Evolutionary conservation across 2,329 filamentous ascomycete species (phyloP).

Genomic region (Paraconiothyrium sp.): DNA sequence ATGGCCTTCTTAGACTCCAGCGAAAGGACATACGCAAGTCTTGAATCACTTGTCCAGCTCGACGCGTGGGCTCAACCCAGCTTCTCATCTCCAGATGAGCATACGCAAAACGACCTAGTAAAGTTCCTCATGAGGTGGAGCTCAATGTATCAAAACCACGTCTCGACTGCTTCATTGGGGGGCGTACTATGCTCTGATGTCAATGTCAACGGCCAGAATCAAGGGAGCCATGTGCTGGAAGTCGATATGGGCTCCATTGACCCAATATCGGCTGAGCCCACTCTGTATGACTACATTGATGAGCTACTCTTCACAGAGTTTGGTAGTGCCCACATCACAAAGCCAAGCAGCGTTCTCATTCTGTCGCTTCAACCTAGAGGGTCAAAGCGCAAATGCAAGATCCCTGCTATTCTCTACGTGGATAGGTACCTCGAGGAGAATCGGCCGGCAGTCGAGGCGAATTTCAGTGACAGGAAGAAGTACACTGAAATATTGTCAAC

Average conservation of each 20-base stretch:
- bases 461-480: conserved; percentile 54
- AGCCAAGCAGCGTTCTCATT: conserved; percentile 63
- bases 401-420: conserved; percentile 65
- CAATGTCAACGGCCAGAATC: conserved; percentile 36
- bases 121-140: conserved; percentile 63
- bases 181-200: conserved; percentile 57
- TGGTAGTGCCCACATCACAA: conserved; percentile 39
- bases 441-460: conserved; percentile 56
- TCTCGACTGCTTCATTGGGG: conserved; percentile 53
- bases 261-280: conserved; percentile 40
- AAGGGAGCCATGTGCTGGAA: conserved; percentile 43
- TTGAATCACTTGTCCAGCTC: conserved; percentile 59
- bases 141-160: conserved; percentile 54
- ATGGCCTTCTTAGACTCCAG: conserved; percentile 69
- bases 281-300: conserved; percentile 65
- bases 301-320: conserved; percentile 54
- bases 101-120: conserved; percentile 47
- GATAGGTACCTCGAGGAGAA: conserved; percentile 68
- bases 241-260: conserved; percentile 30
- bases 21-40: conserved; percentile 67
- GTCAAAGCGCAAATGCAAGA: conserved; percentile 55
- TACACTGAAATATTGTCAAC: conserved; percentile 39
- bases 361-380: conserved; percentile 50
- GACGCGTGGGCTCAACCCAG: conserved; percentile 45
- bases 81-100: conserved; percentile 23